Base-by-base conservation (phyloP, 1,139 yeast species). In the Pichia kudriavzevii region DNA sequence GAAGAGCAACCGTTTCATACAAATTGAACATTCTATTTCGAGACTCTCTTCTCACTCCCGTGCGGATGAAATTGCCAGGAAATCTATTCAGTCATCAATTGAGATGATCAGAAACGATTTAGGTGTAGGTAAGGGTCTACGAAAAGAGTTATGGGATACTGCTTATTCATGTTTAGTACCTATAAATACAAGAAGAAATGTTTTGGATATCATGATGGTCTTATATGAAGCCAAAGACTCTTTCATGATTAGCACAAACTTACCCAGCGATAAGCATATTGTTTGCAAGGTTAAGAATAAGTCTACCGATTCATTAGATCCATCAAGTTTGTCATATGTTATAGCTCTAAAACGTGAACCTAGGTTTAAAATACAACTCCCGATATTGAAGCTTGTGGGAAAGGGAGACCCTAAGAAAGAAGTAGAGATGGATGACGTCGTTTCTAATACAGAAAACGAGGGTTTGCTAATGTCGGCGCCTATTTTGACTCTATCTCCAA, bases 261-360 rank as follows among this genome's bases (percentile, higher is more conserved):
- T 78, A 13, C 96, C 95, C 4, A 67, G 72, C 35, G 79, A 77
- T 42, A 78, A 73, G 56, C 75, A 74, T 48, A 62, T 88, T 25
- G 74, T 72, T 3, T 81, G 82, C 1, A 71, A 67, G 45, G 59
- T 64, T 12, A 76, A 75, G 3, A 61, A 60, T 14, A 47, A 43
- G 22, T 36, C 34, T 34, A 55, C 75, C 6, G 59, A 66, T 21
- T 52, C 67, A 6, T 32, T 28, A 2, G 32, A 30, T 13, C 31
- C 29, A 11, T n/a, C 8, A 6, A 16, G 21, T 2, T 6, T 14
- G 2, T 24, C 34, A 3, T 38, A 49, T 26, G 39, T 50, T 10
- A 40, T 56, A 11, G 32, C 45, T 1, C 35, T 56, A 10, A 54
- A 46, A 28, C 42, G 59, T 16, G 52, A 57, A 31, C 56, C 60